Percentiles rank a stretch among this genome's conserved stretches.
Evolutionary conservation across 768 basidiomycete species (phyloP).

Genomic region (Harrya chromipes): DNA sequence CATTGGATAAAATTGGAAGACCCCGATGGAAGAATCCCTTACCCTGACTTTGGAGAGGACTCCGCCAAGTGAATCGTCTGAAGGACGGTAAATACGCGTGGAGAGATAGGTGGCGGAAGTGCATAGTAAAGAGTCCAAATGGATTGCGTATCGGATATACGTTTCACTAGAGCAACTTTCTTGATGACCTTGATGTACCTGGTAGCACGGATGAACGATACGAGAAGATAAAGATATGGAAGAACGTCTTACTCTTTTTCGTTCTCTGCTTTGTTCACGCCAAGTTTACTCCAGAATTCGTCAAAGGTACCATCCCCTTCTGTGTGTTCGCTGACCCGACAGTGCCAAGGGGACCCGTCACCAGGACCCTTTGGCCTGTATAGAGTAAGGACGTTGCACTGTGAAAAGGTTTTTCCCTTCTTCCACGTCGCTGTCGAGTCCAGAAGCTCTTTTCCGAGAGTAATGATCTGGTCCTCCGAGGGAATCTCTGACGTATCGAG

Average conservation of each 20-base stretch:
- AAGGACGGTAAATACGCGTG: slow-evolving; percentile 73
- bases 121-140: slow-evolving; percentile 76
- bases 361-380: slow-evolving; percentile 48
- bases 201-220: not conserved
- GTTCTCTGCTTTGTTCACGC: slow-evolving; percentile 60
- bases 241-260: slow-evolving; percentile 56
- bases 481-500: slow-evolving; percentile 49
- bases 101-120: slow-evolving; percentile 66
- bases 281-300: slow-evolving; percentile 67
- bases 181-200: slow-evolving; percentile 68
- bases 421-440: slow-evolving; percentile 61
- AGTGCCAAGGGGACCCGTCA: slow-evolving; percentile 66
- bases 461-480: slow-evolving; percentile 52
- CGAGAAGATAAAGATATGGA: not conserved
- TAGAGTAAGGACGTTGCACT: slow-evolving; percentile 53
- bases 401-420: slow-evolving; percentile 59
- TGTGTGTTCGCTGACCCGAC: slow-evolving; percentile 63
- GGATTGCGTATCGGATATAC: slow-evolving; percentile 57
- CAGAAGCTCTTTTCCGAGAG: slow-evolving; percentile 52
- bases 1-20: not conserved
- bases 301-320: slow-evolving; percentile 69
- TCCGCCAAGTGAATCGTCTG: slow-evolving; percentile 57
- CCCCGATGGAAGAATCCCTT: slow-evolving; percentile 16
- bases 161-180: slow-evolving; percentile 60
- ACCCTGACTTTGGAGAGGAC: slow-evolving; percentile 57